phyloP scores from a whole-genome alignment of 2,329 filamentous ascomycete genomes.

The Amylocarpus encephaloides region DNA sequence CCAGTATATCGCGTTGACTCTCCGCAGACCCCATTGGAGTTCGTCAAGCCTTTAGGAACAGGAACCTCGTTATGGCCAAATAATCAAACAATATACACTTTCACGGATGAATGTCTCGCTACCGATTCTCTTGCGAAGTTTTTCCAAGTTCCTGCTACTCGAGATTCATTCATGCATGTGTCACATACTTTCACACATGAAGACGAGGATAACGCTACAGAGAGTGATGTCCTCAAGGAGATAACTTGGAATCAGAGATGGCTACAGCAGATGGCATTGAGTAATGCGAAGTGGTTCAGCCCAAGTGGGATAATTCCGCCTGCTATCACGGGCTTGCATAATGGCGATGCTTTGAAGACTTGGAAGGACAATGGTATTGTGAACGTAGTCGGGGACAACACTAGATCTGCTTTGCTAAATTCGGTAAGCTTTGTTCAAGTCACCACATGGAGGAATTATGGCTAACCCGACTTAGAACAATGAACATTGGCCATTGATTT shows the following conservation, averaged over 20 bases:
- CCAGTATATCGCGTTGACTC: constrained; percentile 38
- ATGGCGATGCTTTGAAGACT: constrained; percentile 52
- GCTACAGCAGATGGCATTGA: constrained; percentile 46
- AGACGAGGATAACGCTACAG: constrained; percentile 52
- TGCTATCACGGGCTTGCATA: constrained; percentile 56
- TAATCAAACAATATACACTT: constrained; percentile 14
- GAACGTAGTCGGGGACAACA: constrained; percentile 57
- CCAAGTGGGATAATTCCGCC: constrained; percentile 51
- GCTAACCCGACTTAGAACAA: constrained; percentile 11
- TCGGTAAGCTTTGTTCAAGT: constrained; percentile 21
- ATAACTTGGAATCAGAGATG: constrained; percentile 54
- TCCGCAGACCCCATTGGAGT: constrained; percentile 37
- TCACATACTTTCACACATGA: constrained; percentile 57
- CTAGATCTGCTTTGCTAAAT: constrained; percentile 47
- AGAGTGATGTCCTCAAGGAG: constrained; percentile 48
- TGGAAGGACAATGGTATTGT: constrained; percentile 52
- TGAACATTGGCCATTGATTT: constrained; percentile 49
- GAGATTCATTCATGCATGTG: constrained; percentile 48
- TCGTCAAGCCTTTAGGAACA: constrained; percentile 41
- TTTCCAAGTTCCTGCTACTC: constrained; percentile 42
- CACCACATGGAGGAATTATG: background rate
- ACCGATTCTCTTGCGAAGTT: constrained; percentile 43
- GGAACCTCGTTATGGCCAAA: constrained; percentile 42
- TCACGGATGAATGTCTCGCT: constrained; percentile 35
- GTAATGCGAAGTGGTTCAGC: constrained; percentile 41